Evolutionary conservation across 2,329 filamentous ascomycete species (phyloP), one percentile per base, ranked within the genome.

Genomic region (Calonectria pseudoturangicola): DNA sequence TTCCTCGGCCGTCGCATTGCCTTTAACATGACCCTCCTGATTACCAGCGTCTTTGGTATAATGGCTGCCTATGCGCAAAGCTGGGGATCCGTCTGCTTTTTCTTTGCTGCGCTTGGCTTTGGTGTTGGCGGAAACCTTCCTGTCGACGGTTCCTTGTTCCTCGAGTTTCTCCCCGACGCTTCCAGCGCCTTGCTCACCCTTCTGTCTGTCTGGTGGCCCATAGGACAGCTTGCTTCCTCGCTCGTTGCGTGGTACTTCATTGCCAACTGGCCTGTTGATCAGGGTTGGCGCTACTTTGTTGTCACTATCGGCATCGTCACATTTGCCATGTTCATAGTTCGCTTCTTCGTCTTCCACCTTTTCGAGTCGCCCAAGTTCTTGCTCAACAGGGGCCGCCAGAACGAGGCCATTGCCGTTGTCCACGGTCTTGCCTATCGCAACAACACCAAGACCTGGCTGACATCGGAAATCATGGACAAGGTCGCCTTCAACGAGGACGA

Each of bases 321-420:
- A 0, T 91, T 97, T 74, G 82, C 87, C 84, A 95, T 97, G 93
- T 97, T 96, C 79, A 82, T 93, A 63, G 85, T 92, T 73, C 94
- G 95, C 21, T 95, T 95, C 87, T 92, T 95, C 83, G 80, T 95
- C 73, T 97, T 97, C 84, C 91, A 93, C 73, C 89, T 97, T 15
- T 94, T 94, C 81, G 95, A 98, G 81, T 97, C 95, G 7, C 95
- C 95, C 56, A 97, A 97, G 82, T 97, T 92, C 80, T 87, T 97
- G 28, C 89, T 97, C 12, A 93, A 92, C 25, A 89, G 91, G n/a
- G 93, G 94, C 43, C 90, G 93, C 8, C 93, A 97, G 82, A 86
- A 90, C 16, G 94, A 97, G 79, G 95, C 95, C 1, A 93, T 97
- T 2, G 93, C 92, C 3, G 93, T 95, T 1, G 90, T 97, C 10